phyloP scores from a whole-genome alignment of 1,284 basidiomycete species.

The Cutaneotrichosporon sp. region DNA sequence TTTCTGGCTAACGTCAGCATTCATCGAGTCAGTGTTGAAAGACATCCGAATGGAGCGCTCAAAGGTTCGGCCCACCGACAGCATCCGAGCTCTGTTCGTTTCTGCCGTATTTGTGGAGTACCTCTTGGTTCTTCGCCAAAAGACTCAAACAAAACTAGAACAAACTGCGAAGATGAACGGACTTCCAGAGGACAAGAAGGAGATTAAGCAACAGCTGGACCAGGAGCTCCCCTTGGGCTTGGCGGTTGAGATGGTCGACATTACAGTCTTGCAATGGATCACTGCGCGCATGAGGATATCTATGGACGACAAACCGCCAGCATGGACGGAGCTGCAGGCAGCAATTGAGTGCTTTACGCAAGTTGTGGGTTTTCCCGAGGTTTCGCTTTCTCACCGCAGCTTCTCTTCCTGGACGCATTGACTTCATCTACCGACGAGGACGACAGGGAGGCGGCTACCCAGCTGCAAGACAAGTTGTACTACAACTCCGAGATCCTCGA shows the following conservation, averaged over 20 bases:
- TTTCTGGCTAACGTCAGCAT: conserved; percentile 54
- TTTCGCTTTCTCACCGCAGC: conserved; percentile 39
- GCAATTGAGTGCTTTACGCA: conserved; percentile 88
- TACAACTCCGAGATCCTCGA: conserved; percentile 91
- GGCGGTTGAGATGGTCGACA: conserved; percentile 76
- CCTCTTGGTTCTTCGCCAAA: conserved; percentile 58
- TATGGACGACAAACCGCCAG: conserved; percentile 84
- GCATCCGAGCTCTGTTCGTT: conserved; percentile 73
- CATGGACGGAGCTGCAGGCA: conserved; percentile 91
- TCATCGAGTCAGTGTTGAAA: conserved; percentile 75
- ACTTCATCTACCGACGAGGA: conserved; percentile 53
- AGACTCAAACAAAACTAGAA: neutral
- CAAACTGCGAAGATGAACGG: conserved; percentile 4
- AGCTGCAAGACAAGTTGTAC: conserved; percentile 79
- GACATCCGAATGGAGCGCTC: conserved; percentile 86
- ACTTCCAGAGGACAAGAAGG: neutral
- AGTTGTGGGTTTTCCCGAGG: conserved; percentile 52
- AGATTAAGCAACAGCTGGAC: conserved; percentile 35
- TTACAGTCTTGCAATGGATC: conserved; percentile 80
- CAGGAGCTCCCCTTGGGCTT: conserved; percentile 60
- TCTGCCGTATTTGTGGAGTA: conserved; percentile 85
- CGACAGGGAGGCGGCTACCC: conserved; percentile 67
- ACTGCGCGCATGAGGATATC: conserved; percentile 79
- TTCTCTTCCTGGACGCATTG: conserved; percentile 73
- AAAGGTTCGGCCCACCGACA: conserved; percentile 85